Conservation (phyloP, 225 moss, liverwort and hornwort genomes). For the Pleurozium schreberi region DNA sequence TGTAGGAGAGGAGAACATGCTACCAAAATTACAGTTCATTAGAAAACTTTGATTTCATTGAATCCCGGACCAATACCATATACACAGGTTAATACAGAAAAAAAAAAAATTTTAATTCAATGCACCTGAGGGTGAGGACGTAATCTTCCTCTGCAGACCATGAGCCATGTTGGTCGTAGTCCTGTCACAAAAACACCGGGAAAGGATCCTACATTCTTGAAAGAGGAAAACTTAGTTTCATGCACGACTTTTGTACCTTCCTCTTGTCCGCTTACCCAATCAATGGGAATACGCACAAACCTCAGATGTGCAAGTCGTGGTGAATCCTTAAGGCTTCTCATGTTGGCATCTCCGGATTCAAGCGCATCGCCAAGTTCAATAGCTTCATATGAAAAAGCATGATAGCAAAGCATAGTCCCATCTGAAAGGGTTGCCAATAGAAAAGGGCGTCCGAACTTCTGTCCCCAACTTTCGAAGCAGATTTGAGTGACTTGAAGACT, state of each 20-base stretch:
- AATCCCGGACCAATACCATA: not conserved
- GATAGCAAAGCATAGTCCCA: conserved; percentile 94
- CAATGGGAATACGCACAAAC: conserved; percentile 70
- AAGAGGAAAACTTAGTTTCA: conserved; percentile 63
- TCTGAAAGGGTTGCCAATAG: conserved; percentile 90
- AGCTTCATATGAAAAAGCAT: conserved; percentile 79
- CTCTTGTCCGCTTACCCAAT: conserved; percentile 82
- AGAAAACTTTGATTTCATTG: not conserved
- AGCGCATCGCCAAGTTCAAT: conserved; percentile 27
- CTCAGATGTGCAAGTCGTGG: conserved; percentile 50
- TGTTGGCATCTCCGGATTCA: conserved; percentile 3
- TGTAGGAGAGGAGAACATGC: not conserved
- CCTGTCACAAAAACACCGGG: conserved; percentile 92
- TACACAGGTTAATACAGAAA: not conserved
- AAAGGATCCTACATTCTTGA: conserved; percentile 80
- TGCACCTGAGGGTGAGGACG: conserved; percentile 82
- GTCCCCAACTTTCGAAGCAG: conserved; percentile 89
- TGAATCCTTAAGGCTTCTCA: conserved; percentile 8
- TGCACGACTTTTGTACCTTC: conserved; percentile 27
- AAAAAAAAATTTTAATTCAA: not conserved
- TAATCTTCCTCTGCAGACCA: conserved; percentile 88
- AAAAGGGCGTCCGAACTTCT: conserved; percentile 89
- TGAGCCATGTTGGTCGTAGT: conserved; percentile 78
- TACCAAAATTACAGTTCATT: not conserved
- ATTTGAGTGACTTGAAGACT: conserved; percentile 67